phyloP scores from a whole-genome alignment of 2,329 filamentous ascomycete species.

The Colletotrichum graminicola region DNA sequence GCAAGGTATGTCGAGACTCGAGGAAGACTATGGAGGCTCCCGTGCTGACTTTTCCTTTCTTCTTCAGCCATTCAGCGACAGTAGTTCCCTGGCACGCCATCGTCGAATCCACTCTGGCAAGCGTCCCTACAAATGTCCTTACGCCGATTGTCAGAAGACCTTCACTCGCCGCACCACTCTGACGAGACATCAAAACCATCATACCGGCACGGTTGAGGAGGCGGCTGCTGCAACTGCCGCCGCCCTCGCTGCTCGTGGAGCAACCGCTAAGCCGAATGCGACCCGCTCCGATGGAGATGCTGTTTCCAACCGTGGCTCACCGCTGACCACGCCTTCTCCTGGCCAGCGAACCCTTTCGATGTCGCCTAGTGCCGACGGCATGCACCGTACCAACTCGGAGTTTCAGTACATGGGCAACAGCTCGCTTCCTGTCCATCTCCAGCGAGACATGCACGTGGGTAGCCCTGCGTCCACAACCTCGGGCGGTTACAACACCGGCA shows the following conservation, averaged over 20 bases:
- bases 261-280: constrained; percentile 56
- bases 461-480: constrained; percentile 78
- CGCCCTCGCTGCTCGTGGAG: constrained; percentile 73
- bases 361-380: constrained; percentile 78
- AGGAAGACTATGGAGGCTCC: not conserved
- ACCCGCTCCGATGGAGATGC: constrained; percentile 78
- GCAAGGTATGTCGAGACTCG: constrained; percentile 76
- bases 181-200: constrained; percentile 95
- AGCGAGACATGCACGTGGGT: constrained; percentile 77
- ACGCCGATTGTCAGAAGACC: constrained; percentile 97
- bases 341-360: constrained; percentile 83
- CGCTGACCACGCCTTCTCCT: constrained; percentile 84
- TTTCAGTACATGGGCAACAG: constrained; percentile 84
- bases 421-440: constrained; percentile 85
- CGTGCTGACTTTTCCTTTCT: constrained; percentile 43
- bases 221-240: constrained; percentile 90
- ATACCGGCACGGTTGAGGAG: constrained; percentile 95
- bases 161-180: constrained; percentile 96
- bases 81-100: constrained; percentile 92
- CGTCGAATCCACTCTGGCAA: constrained; percentile 96
- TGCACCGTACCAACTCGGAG: constrained; percentile 74
- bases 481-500: constrained; percentile 67
- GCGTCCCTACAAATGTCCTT: constrained; percentile 96
- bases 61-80: constrained; percentile 90
- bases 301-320: constrained; percentile 78